Base-by-base conservation (phyloP, 306 rosid species). In the Abrus precatorius region DNA sequence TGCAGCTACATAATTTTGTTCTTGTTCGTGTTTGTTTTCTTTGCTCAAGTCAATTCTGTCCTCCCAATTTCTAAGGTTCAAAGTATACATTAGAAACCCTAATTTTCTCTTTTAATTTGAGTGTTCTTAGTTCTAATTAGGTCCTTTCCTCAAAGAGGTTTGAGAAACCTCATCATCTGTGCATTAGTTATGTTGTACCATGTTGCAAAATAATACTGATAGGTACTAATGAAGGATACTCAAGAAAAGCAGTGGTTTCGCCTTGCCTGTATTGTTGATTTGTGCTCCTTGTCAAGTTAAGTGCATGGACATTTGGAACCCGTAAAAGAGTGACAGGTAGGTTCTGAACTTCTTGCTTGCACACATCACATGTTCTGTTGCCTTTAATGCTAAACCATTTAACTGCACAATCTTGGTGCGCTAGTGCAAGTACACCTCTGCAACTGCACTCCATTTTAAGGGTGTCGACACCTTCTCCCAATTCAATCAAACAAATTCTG, bases 371-470 rank as follows among this genome's bases (percentile, higher is more conserved):
- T 72, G 81, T 88, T 84, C 84, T 84, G 73, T 90, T 92, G 41
- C 94, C 97, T 82, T 90, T 92, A 27, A 87, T 84, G 82, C 91
- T 85, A 76, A 92, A 92, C 97, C 97, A 92, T 87, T 92, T 90
- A 59, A 90, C 70, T 50, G 88, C 90, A 72, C 92, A 92, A 45
- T 90, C 91, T 84, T 88, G 86, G 85, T 92, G 94, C 6, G 94
- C 94, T 74, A 90, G 74, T 20, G 97, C 97, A n/a, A n/a, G n/a
- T n/a, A n/a, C n/a, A n/a, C n/a, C n/a, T n/a, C n/a, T n/a, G n/a
- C n/a, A n/a, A n/a, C n/a, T n/a, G n/a, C n/a, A n/a, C n/a, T n/a
- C n/a, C n/a, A 92, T 81, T 87, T 88, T 90, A 28, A 92, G 87
- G 12, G 94, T 88, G 34, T 88, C 88, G 12, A 77, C 70, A 43